A percentile compares a stretch with the other conserved stretches of the same genome.
Evolutionary conservation across 495 filamentous ascomycete species (phyloP).

Genomic region (Platismatia glauca): DNA sequence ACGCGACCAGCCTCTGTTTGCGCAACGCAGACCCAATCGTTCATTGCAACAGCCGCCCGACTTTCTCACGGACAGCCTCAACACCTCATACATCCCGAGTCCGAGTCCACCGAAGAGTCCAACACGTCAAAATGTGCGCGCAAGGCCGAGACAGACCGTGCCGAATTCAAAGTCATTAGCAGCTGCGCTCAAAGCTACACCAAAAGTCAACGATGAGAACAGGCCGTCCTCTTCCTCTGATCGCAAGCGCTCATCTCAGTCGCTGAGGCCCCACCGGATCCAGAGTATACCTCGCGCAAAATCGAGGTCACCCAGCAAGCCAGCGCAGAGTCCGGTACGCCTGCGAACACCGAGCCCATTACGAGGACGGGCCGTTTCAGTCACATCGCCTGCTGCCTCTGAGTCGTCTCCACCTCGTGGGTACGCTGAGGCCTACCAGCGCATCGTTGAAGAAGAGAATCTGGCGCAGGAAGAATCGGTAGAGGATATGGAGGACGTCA

Average conservation of each 20-base stretch:
- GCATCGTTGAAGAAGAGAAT: conserved; percentile 37
- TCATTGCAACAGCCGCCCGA: conserved; percentile 24
- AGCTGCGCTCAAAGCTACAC: conserved; percentile 18
- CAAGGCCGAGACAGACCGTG: conserved; percentile 19
- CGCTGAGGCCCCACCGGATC: conserved; percentile 8
- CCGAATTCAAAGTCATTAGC: conserved; percentile 14
- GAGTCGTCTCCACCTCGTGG: conserved; percentile 39
- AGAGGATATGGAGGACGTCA: conserved; percentile 22
- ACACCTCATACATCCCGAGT: conserved; percentile 21
- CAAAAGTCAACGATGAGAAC: conserved; percentile 14
- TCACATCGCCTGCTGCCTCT: conserved; percentile 22
- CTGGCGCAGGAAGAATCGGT: conserved; percentile 31
- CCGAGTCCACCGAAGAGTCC: conserved; percentile 19
- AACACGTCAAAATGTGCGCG: conserved; percentile 10
- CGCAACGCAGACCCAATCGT: conserved; percentile 14
- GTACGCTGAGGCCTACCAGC: conserved; percentile 36
- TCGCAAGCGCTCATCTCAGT: not conserved
- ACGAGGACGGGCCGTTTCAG: conserved; percentile 20
- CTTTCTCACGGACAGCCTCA: conserved; percentile 25
- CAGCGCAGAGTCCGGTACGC: conserved; percentile 2
- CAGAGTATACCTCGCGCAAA: conserved; percentile 7
- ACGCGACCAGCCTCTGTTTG: conserved; percentile 23
- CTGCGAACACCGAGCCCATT: conserved; percentile 20
- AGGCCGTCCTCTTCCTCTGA: conserved; percentile 12
- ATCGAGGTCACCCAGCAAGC: conserved; percentile 1